Evolutionary conservation across 1,284 basidiomycete species (phyloP), one percentile per base, ranked within the genome.

Genomic region (Schizopora paradoxa): DNA sequence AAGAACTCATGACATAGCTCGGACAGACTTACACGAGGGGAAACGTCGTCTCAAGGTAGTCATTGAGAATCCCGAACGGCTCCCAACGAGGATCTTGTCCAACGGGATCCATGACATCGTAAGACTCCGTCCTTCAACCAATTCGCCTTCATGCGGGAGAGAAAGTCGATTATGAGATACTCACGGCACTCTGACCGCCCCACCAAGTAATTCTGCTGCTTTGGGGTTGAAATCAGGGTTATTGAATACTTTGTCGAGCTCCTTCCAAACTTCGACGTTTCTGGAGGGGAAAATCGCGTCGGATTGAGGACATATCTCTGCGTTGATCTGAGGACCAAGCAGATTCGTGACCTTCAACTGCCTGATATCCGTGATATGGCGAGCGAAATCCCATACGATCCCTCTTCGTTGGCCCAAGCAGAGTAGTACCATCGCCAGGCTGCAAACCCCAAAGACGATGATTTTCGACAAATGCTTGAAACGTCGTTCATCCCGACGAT

Each of bases 151-250:
- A 10, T 28, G 22, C 27, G 14, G 8, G 27, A 28, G 33, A 25
- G 31, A 19, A 25, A 13, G 41, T 16, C 11, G 29, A 29, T 5
- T 33, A 29, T 22, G 2, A 38, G 28, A 23, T 21, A 61, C 68
- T 41, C 47, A 73, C 69, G 71, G 72, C 27, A 75, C 66, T 19
- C 66, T 57, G 14, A 75, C 60, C 0, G 69, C 69, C 11, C 66
- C 70, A n/a, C 67, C 65, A 5, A 74, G 59, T 6, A 61, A 64
- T 36, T 70, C 65, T 44, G 66, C 69, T 2, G 66, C 68, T 44
- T 66, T 59, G 19, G 59, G 53, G 52, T 60, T 66, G 56, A 72
- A 74, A n/a, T 56, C 55, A 1, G 60, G 54, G 0, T 61, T 62
- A 10, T 41, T 45, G 41, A 66, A 70, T 40, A 63, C 43, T 0